phyloP scores from a whole-genome alignment of 306 rosid species.

The Vicia faba region DNA sequence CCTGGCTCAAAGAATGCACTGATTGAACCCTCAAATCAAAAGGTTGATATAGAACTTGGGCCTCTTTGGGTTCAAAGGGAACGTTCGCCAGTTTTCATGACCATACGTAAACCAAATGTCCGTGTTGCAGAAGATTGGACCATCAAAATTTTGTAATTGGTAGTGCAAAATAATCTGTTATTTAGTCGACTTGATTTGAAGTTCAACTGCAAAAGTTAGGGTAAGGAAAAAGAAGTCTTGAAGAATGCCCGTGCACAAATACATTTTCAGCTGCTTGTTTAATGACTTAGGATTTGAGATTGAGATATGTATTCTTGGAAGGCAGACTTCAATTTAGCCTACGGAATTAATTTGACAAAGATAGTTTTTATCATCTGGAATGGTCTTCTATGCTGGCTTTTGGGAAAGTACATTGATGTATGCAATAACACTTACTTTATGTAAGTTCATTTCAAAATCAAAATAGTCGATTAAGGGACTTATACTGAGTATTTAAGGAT shows the following conservation, averaged over 20 bases:
- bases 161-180: constrained; percentile 27
- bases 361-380: constrained; percentile 30
- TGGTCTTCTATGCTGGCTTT: background rate
- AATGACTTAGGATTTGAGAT: constrained; percentile 27
- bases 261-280: constrained; percentile 34
- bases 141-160: constrained; percentile 52
- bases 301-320: constrained; percentile 20
- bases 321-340: constrained; percentile 29
- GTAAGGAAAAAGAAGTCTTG: constrained; percentile 27
- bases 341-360: constrained; percentile 27
- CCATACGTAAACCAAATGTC: constrained; percentile 81
- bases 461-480: background rate
- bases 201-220: constrained; percentile 22
- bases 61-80: constrained; percentile 67
- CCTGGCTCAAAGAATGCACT: constrained; percentile 58
- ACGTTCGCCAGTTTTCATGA: constrained; percentile 42
- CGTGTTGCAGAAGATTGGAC: constrained; percentile 76
- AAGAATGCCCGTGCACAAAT: constrained; percentile 16
- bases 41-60: constrained; percentile 58
- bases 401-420: background rate
- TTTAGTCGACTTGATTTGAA: constrained; percentile 34
- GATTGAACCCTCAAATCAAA: constrained; percentile 66
- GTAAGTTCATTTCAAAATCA: constrained; percentile 10
- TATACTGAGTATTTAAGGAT: background rate
- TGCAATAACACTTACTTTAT: constrained; percentile 14